Evolutionary conservation across 495 filamentous ascomycete genomes (phyloP), one percentile per base, ranked within the genome.

Genomic region (Lentithecium fluviatile): DNA sequence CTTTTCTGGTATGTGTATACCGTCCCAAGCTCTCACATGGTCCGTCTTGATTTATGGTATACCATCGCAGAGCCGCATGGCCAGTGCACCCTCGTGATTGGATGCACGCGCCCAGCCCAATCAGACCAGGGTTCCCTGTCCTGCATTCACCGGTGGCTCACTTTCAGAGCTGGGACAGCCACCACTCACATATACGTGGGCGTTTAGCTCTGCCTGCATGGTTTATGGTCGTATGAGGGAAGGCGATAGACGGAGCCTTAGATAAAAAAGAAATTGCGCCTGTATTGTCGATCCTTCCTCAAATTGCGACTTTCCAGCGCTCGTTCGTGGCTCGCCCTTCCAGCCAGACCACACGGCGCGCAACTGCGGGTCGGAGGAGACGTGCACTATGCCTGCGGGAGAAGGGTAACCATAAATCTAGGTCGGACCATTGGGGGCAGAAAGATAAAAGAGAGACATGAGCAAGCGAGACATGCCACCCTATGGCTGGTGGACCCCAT

Each of bases 21-120:
- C 56, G 55, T 60, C 42, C 37, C 60, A 48, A 29, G n/a, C 21
- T 32, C 49, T 32, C 49, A 8, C 48, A 34, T 51, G 54, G 48
- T 45, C 17, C 29, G 7, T 40, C 19, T 13, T 24, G 49, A 61
- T 69, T 68, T 68, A 69, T 62, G 62, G 48, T 58, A 6, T 26
- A 23, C 24, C 51, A 17, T 45, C 45, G 60, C 60, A 68, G 65
- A 68, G 65, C 65, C 65, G 60, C 65, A 68, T 57, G 6, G 13
- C 21, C 13, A 0, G 17, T 29, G n/a, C 29, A 12, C 40, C 20
- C 56, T 21, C 55, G 48, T 45, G 42, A 24, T 42, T 46, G n/a
- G 23, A 20, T 10, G 38, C 24, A 24, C 15, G 48, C 2, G 23
- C 15, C n/a, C 42, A 23, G 53, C 23, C 29, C 20, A 2, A 8